A percentile compares a stretch with the other conserved stretches of the same genome.
Evolutionary conservation across 192 early-diverging fungal genomes (phyloP).

Genomic region (Dimargaris cristalligena): DNA sequence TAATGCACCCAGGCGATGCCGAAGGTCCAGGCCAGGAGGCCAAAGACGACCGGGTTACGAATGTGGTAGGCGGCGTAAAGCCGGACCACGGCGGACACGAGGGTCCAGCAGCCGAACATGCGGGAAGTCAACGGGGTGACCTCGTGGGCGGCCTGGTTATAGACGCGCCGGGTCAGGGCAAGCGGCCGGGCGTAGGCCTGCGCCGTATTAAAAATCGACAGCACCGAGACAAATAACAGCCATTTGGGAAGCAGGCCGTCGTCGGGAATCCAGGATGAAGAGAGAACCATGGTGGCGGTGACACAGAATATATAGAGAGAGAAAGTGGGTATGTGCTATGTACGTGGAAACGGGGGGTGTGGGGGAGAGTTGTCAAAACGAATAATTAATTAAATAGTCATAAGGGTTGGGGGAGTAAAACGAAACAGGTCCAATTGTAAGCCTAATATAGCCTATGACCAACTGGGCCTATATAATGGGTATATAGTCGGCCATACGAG

Average conservation of each 20-base stretch:
- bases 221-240: conserved; percentile 52
- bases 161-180: conserved; percentile 59
- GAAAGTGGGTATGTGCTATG: no score
- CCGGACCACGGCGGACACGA: conserved; percentile 61
- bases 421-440: no score
- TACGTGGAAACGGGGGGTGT: no score
- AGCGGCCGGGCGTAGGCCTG: conserved; percentile 64
- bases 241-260: conserved; percentile 35
- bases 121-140: conserved; percentile 69
- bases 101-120: conserved; percentile 80
- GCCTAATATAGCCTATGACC: no score
- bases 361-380: no score
- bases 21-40: conserved; percentile 42
- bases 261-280: no score
- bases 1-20: conserved; percentile 54
- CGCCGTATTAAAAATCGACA: conserved; percentile 68
- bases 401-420: no score
- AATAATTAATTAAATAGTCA: no score
- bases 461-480: no score
- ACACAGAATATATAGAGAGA: no score
- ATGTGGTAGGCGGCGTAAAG: conserved; percentile 79
- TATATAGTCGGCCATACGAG: no score
- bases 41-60: conserved; percentile 28
- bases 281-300: no score
- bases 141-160: conserved; percentile 31